Evolutionary conservation across 2,329 filamentous ascomycete genomes (phyloP).

Genomic region (Pseudocercospora fijiensis): DNA sequence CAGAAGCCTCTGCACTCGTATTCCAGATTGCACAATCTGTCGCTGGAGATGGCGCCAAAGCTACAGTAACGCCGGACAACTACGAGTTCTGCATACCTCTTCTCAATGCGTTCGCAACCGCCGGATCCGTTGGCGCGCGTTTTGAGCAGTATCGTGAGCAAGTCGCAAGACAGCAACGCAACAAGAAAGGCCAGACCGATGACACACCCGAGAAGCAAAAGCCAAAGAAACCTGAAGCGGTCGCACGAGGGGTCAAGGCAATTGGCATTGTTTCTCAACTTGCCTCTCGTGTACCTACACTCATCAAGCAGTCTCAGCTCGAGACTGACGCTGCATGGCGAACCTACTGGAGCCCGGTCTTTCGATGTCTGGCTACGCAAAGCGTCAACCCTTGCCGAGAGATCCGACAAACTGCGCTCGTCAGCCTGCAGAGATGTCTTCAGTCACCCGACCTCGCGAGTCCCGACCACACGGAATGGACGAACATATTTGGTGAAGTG

Average conservation of each 20-base stretch:
- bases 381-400: conserved; percentile 94
- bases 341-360: conserved; percentile 95
- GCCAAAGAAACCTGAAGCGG: conserved; percentile 65
- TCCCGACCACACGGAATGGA: conserved; percentile 81
- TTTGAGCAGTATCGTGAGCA: conserved; percentile 62
- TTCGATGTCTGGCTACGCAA: conserved; percentile 82
- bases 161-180: conserved; percentile 42
- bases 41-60: conserved; percentile 64
- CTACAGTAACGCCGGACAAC: conserved; percentile 89
- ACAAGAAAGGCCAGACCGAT: conserved; percentile 25
- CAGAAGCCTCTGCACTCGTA: conserved; percentile 71
- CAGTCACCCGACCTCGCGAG: conserved; percentile 80
- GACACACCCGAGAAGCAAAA: conserved; percentile 27
- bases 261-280: conserved; percentile 79
- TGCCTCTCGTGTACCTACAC: conserved; percentile 74
- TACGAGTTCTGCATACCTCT: conserved; percentile 84
- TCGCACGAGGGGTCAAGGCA: conserved; percentile 75
- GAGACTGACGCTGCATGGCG: conserved; percentile 78
- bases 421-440: conserved; percentile 79
- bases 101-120: conserved; percentile 85
- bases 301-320: conserved; percentile 91
- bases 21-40: conserved; percentile 85
- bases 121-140: conserved; percentile 69
- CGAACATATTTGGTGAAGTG: conserved; percentile 88
- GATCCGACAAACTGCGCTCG: conserved; percentile 84